A percentile compares a stretch with the other conserved stretches of the same genome.
These are phyloP conservation scores for Erythrophleum ivorense DNA, from an alignment of 331 rosid genomes.

Conservation along the genomic window DNA sequence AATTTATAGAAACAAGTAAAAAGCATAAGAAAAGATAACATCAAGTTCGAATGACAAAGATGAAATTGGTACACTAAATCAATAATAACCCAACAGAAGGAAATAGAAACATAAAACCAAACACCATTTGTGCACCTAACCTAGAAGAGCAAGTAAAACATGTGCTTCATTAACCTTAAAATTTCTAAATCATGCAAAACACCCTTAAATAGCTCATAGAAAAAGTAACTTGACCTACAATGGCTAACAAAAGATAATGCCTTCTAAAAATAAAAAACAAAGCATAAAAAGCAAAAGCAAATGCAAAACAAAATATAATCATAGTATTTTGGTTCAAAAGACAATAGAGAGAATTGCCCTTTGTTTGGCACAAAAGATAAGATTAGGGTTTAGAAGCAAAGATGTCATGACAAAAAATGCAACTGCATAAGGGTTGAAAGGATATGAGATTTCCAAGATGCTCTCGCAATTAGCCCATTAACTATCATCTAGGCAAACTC, in stretches of 20 bases:
- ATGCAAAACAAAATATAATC: background rate
- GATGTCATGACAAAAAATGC: too few species aligned
- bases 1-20: background rate
- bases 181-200: background rate
- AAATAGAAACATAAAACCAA: constrained; percentile 3
- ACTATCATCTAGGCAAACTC: too few species aligned
- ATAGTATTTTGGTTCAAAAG: background rate
- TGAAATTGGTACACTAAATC: background rate
- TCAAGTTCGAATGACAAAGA: background rate
- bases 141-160: background rate
- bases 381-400: too few species aligned
- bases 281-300: background rate
- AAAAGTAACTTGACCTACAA: constrained; percentile 36
- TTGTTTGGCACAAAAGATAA: too few species aligned
- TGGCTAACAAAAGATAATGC: constrained; percentile 12
- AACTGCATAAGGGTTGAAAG: too few species aligned
- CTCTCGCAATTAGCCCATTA: too few species aligned
- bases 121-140: background rate
- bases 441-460: too few species aligned
- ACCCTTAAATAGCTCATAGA: background rate
- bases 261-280: background rate
- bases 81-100: background rate
- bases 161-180: constrained; percentile 5
- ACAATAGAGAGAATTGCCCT: too few species aligned
- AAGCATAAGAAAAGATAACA: background rate